Conservation (phyloP, 164 flowering plant genomes). For the Annona squamosa region DNA sequence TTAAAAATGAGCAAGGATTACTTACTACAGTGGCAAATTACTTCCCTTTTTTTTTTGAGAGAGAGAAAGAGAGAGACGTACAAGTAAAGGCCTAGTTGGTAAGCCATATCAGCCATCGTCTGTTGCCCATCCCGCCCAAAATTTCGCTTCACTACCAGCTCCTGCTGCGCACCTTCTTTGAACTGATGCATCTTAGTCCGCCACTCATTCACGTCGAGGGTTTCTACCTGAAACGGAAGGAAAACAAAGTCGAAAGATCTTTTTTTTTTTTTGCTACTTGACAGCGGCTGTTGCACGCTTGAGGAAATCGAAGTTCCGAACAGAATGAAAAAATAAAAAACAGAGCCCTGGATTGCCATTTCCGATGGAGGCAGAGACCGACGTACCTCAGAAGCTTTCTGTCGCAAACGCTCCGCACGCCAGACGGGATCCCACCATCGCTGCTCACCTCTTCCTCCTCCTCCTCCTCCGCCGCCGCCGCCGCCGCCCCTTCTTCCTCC, state of each 20-base stretch:
- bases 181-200: slow-evolving; percentile 68
- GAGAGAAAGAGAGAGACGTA: slow-evolving; percentile 28
- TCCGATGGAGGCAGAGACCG: not conserved
- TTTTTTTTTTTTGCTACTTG: not conserved
- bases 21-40: too few relatives aligned
- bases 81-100: slow-evolving; percentile 77
- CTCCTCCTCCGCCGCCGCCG: slow-evolving; percentile 46
- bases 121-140: slow-evolving; percentile 67
- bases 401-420: slow-evolving; percentile 80
- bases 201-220: slow-evolving; percentile 74
- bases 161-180: slow-evolving; percentile 65
- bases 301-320: not conserved
- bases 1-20: too few relatives aligned
- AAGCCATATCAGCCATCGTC: slow-evolving; percentile 66
- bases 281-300: not conserved
- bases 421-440: slow-evolving; percentile 97
- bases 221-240: slow-evolving; percentile 35
- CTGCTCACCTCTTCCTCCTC: slow-evolving; percentile 77
- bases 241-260: not conserved
- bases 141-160: slow-evolving; percentile 63
- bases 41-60: too few relatives aligned
- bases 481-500: slow-evolving; percentile 43
- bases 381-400: slow-evolving; percentile 56
- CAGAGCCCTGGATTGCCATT: not conserved
- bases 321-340: not conserved